Evolutionary conservation across 371 early-diverging fungal genomes (phyloP).

Genomic region (Actinomortierella wolfii): DNA sequence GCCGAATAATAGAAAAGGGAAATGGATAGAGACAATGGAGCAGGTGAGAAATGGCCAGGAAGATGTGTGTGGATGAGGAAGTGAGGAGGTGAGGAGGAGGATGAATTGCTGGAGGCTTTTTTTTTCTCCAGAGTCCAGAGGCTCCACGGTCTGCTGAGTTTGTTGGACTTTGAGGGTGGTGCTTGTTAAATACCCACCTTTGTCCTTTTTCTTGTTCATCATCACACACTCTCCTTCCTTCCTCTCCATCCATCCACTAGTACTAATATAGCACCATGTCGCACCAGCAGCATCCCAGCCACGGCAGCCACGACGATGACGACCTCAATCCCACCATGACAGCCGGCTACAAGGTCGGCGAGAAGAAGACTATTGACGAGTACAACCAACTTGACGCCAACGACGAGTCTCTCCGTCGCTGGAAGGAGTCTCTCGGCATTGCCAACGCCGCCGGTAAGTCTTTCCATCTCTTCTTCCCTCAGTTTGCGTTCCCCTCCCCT

Average conservation of each 20-base stretch:
- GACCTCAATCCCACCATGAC: slow-evolving; percentile 83
- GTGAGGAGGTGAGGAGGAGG: slow-evolving; percentile 3
- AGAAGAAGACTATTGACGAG: slow-evolving; percentile 91
- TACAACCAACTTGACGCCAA: slow-evolving; percentile 84
- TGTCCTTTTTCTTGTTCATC: slow-evolving; percentile 17
- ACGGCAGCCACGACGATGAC: slow-evolving; percentile 59
- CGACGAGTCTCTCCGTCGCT: slow-evolving; percentile 94
- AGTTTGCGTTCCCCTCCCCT: slow-evolving; percentile 5
- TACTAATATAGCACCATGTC: slow-evolving; percentile 41
- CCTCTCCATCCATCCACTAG: slow-evolving; percentile 3
- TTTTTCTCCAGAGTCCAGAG: too few relatives aligned
- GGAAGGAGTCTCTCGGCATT: slow-evolving; percentile 95
- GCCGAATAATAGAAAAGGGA: neutral
- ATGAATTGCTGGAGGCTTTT: neutral
- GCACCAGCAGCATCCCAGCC: slow-evolving; percentile 5
- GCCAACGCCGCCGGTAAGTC: slow-evolving; percentile 52
- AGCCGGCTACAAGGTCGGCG: slow-evolving; percentile 79
- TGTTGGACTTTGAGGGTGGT: slow-evolving; percentile 1
- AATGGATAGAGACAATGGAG: neutral
- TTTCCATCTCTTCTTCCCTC: neutral
- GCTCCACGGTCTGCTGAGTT: too few relatives aligned
- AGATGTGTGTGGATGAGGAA: neutral
- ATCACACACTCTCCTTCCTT: slow-evolving; percentile 16
- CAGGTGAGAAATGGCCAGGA: neutral
- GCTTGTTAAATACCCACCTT: slow-evolving; percentile 12